Evolutionary conservation across 305 asterid genomes (phyloP).

Genomic region (Stenogyne calaminthoides): DNA sequence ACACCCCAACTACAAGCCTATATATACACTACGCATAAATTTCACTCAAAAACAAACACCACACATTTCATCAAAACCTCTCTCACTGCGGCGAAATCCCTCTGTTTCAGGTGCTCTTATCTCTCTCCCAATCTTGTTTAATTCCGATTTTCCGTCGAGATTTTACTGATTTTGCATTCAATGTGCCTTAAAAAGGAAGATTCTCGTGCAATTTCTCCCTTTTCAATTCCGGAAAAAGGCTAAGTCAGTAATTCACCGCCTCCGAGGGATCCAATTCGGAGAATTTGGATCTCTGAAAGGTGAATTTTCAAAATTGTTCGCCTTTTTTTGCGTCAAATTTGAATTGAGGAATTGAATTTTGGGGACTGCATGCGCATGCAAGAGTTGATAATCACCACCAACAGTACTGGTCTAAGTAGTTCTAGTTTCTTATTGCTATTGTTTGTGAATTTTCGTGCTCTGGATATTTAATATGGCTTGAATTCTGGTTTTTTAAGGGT

Average conservation of each 20-base stretch:
- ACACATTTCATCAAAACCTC: constrained; percentile 4
- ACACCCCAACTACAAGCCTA: too few relatives aligned
- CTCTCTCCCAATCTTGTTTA: not conserved
- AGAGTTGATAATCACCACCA: constrained; percentile 18
- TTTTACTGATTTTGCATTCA: not conserved
- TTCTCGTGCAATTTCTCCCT: not conserved
- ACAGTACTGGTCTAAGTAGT: not conserved
- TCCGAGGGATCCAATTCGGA: constrained; percentile 5
- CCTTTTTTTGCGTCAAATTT: not conserved
- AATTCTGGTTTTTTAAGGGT: not conserved
- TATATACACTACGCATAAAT: not conserved
- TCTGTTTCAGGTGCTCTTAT: constrained; percentile 8
- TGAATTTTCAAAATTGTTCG: not conserved
- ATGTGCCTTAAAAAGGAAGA: not conserved
- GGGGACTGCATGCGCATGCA: constrained; percentile 32
- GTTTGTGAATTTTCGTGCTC: constrained; percentile 4
- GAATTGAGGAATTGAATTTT: not conserved
- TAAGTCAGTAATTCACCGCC: not conserved
- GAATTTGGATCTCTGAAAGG: not conserved
- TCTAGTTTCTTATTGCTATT: not conserved
- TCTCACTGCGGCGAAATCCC: constrained; percentile 13
- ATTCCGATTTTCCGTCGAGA: constrained; percentile 10
- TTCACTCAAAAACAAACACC: not conserved
- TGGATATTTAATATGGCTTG: not conserved
- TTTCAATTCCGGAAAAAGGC: not conserved